These are phyloP conservation scores for Mediolabrus comicus DNA, from an alignment of 108 stramenopile genomes.

Conservation along the genomic window DNA sequence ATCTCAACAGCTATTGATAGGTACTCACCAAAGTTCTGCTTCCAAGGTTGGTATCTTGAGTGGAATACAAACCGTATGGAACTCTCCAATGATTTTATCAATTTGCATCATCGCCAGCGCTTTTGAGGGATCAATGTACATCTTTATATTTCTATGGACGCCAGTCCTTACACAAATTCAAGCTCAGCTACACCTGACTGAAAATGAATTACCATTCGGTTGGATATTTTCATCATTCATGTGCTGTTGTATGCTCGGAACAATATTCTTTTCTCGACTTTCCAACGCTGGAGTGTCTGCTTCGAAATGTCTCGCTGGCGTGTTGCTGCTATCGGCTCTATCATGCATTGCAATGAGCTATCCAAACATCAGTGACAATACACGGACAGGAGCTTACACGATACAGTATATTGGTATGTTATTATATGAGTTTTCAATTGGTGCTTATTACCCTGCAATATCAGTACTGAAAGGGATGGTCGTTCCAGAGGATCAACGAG, in stretches of 20 bases:
- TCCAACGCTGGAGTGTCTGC: conserved; percentile 54
- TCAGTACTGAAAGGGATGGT: conserved; percentile 92
- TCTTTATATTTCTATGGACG: conserved; percentile 97
- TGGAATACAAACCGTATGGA: conserved; percentile 57
- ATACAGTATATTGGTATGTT: conserved; percentile 81
- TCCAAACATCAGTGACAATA: conserved; percentile 36
- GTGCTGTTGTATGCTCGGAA: conserved; percentile 92
- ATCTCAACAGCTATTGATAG: not conserved
- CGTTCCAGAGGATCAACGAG: conserved; percentile 91
- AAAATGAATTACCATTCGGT: conserved; percentile 91
- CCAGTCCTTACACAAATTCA: conserved; percentile 70
- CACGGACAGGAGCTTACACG: conserved; percentile 37
- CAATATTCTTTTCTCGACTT: conserved; percentile 73
- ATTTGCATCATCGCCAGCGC: conserved; percentile 83
- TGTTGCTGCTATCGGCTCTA: conserved; percentile 59
- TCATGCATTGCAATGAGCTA: conserved; percentile 37
- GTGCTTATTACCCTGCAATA: conserved; percentile 94
- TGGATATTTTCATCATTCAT: conserved; percentile 95
- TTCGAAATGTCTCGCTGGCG: conserved; percentile 57
- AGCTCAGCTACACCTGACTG: conserved; percentile 6
- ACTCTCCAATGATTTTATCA: conserved; percentile 66
- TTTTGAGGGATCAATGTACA: conserved; percentile 91
- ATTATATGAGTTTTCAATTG: conserved; percentile 92
- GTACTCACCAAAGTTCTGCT: not conserved
- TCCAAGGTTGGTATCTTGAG: conserved; percentile 41